These are phyloP conservation scores for Phascolomyces articulosus DNA, from an alignment of 371 early-diverging fungal genomes.

Conservation along the genomic window DNA sequence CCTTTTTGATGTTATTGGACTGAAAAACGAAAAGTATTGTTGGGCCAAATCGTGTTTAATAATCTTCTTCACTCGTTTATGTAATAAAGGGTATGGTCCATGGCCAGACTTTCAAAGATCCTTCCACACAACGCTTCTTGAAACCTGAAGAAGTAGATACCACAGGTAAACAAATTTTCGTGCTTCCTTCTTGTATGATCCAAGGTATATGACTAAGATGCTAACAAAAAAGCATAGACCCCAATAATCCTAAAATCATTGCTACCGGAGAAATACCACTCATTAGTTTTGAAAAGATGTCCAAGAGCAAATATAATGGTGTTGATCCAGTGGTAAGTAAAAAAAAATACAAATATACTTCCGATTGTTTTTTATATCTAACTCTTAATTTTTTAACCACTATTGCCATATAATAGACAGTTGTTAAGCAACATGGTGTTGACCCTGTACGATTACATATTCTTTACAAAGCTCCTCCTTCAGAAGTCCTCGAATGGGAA, in stretches of 20 bases:
- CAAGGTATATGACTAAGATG: too few relatives aligned
- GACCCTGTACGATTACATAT: conserved; percentile 89
- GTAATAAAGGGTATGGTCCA: conserved; percentile 90
- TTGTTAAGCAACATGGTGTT: conserved; percentile 74
- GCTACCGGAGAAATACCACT: conserved; percentile 65
- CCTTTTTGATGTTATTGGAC: too few relatives aligned
- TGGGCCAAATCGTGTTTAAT: too few relatives aligned
- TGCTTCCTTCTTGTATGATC: too few relatives aligned
- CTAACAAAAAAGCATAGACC: conserved; percentile 38
- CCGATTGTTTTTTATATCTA: too few relatives aligned
- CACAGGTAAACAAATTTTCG: conserved; percentile 45
- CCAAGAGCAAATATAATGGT: conserved; percentile 95
- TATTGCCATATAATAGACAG: conserved; percentile 53
- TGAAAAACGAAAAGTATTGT: background rate
- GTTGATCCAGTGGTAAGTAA: conserved; percentile 77
- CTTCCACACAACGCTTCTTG: conserved; percentile 77
- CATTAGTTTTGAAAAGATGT: conserved; percentile 91
- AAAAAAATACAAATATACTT: too few relatives aligned
- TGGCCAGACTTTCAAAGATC: conserved; percentile 83
- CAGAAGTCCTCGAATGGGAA: conserved; percentile 92
- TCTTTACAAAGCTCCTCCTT: conserved; percentile 89
- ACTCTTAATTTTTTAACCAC: too few relatives aligned
- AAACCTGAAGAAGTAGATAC: conserved; percentile 77
- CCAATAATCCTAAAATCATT: conserved; percentile 57
- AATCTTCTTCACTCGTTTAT: background rate